Evolutionary conservation across 352 stramenopile genomes (phyloP).

Genomic region (Globisporangium yorkense): DNA sequence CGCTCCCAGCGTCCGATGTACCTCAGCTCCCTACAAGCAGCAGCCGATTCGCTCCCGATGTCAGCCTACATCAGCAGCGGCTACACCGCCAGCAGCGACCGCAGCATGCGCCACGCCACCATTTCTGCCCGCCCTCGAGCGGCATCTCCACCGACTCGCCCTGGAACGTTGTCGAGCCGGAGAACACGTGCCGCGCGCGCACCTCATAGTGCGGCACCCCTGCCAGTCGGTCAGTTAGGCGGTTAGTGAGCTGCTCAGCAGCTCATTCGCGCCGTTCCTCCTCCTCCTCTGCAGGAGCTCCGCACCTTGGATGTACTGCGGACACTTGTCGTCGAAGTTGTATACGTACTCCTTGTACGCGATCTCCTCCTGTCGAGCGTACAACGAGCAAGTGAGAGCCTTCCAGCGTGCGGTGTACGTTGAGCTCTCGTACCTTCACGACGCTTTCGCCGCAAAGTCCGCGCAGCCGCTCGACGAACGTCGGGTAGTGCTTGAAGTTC

Average conservation of each 20-base stretch:
- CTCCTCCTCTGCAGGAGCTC: too few relatives aligned
- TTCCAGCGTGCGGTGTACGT: background rate
- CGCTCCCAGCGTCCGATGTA: constrained; percentile 84
- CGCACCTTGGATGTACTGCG: constrained; percentile 75
- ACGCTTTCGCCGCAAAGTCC: constrained; percentile 75
- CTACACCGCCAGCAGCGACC: background rate
- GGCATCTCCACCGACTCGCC: constrained; percentile 73
- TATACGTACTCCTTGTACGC: constrained; percentile 88
- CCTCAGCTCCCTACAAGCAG: constrained; percentile 50
- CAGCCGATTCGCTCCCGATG: background rate
- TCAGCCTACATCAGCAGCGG: background rate
- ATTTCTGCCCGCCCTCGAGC: constrained; percentile 74
- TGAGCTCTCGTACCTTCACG: constrained; percentile 49
- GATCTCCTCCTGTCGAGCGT: constrained; percentile 55
- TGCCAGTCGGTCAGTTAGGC: constrained; percentile 5
- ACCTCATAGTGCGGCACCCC: constrained; percentile 81
- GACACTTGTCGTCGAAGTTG: constrained; percentile 86
- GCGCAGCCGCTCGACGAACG: constrained; percentile 73
- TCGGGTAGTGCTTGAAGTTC: constrained; percentile 81
- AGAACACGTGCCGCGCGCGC: constrained; percentile 76
- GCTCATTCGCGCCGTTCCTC: too few relatives aligned
- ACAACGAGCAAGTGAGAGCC: background rate
- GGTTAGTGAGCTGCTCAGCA: too few relatives aligned
- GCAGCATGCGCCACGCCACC: constrained; percentile 19
- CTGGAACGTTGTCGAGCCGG: constrained; percentile 74